Evolutionary conservation across 805 yeast species (phyloP).

Genomic region (Torulaspora indica): DNA sequence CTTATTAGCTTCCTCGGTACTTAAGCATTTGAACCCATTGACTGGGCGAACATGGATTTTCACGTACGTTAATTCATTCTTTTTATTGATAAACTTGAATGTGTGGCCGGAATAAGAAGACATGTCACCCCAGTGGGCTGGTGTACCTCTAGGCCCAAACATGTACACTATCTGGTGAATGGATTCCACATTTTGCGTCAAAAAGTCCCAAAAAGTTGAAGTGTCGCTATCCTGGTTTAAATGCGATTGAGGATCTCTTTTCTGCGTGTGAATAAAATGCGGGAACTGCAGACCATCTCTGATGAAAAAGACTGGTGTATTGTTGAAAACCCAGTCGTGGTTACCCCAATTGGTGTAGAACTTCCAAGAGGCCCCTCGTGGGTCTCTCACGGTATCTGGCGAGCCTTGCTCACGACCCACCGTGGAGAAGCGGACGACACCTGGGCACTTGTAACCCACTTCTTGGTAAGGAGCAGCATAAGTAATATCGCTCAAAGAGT

Average conservation of each 20-base stretch:
- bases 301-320: slow-evolving; percentile 79
- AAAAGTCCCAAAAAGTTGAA: slow-evolving; percentile 54
- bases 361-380: slow-evolving; percentile 82
- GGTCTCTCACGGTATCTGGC: slow-evolving; percentile 81
- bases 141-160: slow-evolving; percentile 60
- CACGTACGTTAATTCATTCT: slow-evolving; percentile 50
- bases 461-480: slow-evolving; percentile 41
- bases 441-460: slow-evolving; percentile 42
- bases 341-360: slow-evolving; percentile 81
- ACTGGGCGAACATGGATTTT: slow-evolving; percentile 52
- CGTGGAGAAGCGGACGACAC: slow-evolving; percentile 57
- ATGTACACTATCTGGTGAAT: slow-evolving; percentile 54
- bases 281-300: slow-evolving; percentile 79
- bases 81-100: slow-evolving; percentile 49
- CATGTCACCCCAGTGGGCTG: slow-evolving; percentile 51
- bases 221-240: slow-evolving; percentile 44
- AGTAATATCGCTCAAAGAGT: slow-evolving; percentile 50
- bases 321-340: slow-evolving; percentile 79
- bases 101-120: slow-evolving; percentile 67
- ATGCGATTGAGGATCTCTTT: slow-evolving; percentile 63
- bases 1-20: slow-evolving; percentile 44
- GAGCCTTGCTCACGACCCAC: slow-evolving; percentile 84
- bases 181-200: slow-evolving; percentile 50
- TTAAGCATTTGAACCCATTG: slow-evolving; percentile 45
- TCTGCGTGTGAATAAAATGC: slow-evolving; percentile 83